Evolutionary conservation across 257 asterid species (phyloP).

Genomic region (Lantana camara): DNA sequence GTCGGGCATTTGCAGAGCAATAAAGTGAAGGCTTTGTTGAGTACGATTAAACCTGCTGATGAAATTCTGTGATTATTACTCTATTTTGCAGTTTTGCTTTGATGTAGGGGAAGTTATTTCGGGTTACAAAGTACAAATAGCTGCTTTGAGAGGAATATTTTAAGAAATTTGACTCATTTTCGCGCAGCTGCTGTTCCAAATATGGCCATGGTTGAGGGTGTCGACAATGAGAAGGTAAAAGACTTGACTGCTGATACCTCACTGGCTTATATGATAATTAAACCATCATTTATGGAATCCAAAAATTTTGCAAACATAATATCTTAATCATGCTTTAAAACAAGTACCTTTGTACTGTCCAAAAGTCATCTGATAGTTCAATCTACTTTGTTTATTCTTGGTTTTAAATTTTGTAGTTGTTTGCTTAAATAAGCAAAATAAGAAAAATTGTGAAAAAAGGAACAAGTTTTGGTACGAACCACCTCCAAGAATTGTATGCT

Average conservation of each 20-base stretch:
- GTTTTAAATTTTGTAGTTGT: not conserved
- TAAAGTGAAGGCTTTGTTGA: slow-evolving; percentile 71
- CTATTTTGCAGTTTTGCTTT: slow-evolving; percentile 1
- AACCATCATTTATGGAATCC: not conserved
- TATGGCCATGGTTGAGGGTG: slow-evolving; percentile 76
- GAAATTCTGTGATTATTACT: not conserved
- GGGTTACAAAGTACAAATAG: not conserved
- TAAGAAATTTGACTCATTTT: slow-evolving; percentile 20
- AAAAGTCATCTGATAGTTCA: not conserved
- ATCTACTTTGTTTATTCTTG: not conserved
- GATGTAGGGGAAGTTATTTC: not conserved
- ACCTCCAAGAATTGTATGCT: no score
- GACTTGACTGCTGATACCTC: no score
- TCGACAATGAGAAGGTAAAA: slow-evolving; percentile 75
- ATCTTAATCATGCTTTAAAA: not conserved
- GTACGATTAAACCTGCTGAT: slow-evolving; percentile 37
- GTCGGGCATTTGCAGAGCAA: slow-evolving; percentile 89
- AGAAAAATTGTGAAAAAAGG: no score
- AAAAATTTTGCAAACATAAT: slow-evolving; percentile 1
- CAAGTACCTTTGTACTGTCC: not conserved
- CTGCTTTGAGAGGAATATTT: not conserved
- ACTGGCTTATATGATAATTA: not conserved
- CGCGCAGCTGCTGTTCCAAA: slow-evolving; percentile 80
- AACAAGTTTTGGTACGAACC: no score
- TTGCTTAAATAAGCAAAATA: not conserved